Base-by-base conservation (phyloP, 176 grass and related monocot species). In the Puccinellia tenuiflora region DNA sequence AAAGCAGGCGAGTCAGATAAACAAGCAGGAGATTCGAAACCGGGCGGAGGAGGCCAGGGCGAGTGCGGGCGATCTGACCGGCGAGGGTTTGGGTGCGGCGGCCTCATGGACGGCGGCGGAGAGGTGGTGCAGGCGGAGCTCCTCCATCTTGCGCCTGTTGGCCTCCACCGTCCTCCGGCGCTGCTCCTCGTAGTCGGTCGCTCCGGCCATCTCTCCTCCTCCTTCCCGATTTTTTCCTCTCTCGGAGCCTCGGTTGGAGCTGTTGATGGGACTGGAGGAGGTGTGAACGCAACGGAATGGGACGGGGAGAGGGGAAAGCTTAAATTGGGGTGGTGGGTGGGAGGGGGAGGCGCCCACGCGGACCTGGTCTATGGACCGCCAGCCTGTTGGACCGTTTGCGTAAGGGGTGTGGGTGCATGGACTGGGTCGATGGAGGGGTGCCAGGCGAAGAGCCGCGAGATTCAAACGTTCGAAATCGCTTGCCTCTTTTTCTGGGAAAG, bases 91-190 rank as follows among this genome's bases (percentile, higher is more conserved):
- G 17, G 51, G 40, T n/a, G n/a, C n/a, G 64, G 92, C 75, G 55
- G 50, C 50, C 18, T 92, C 78, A 0, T 72, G 72, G 52, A 98
- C 82, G 81, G 86, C 78, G 29, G 83, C 84, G 33, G 88, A 91
- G 85, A 98, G 78, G 76, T 86, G 84, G 61, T 70, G 76, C 7
- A 98, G 86, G 24, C 84, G 80, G 43, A 98, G 95, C 90, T 98
- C 90, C n/a, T 93, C 88, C 16, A 98, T 70, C 87, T 95, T 98
- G 75, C 53, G 81, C 63, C 88, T 91, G 85, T 98, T 98, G 51
- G 81, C 87, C 81, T 91, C 90, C 21, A 98, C 47, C 74, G 87
- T 86, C 92, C 81, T 89, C 76, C 68, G 68, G 61, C 88, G 89
- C 83, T 67, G 84, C 79, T 94, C 88, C 76, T 92, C 92, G 75